Evolutionary conservation across 768 basidiomycete genomes (phyloP), one percentile per base, ranked within the genome.

Genomic region (Macrolepiota albuminosa): DNA sequence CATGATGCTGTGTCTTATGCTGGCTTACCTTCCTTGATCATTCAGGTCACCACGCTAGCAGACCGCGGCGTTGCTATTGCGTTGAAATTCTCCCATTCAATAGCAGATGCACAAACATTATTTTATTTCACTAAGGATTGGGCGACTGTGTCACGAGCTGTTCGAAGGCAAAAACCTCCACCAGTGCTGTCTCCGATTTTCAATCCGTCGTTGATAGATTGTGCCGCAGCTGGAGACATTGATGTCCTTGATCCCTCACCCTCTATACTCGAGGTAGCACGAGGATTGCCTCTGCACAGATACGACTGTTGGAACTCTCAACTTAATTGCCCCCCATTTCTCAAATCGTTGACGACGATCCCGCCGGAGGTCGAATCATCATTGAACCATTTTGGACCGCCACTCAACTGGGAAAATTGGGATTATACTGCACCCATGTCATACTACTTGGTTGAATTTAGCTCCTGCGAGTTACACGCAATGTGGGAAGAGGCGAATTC

Each of bases 21-120:
- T 2, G 72, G 70, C 4, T 60, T 71, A 8, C 74, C 74, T 29
- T 68, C 64, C 29, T 65, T 75, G 62, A 68, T 73, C 9, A 68
- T 75, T 13, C 76, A 76, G 62, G 39, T 73, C 34, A 75, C 73
- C 5, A 67, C 59, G 2, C 72, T 76, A 56, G 60, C 65, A n/a
- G 68, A 70, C 51, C 67, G 67, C 21, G 70, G 67, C 3, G 49
- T 70, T 14, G 68, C 68, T 3, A 67, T 76, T 34, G 71, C 67
- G 13, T 53, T 74, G n/a, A 71, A 73, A 65, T 55, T 73, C 29
- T 67, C 69, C 6, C 76, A 76, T 54, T 65, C 70, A 1, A 45
- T 77, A 7, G 76, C 72, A 7, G 76, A 77, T 57, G 76, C 75
- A 9, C 73, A 73, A 39, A 67, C 73, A 2, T 53, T 77, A 57